Evolutionary conservation across 225 moss, liverwort and hornwort species (phyloP), one percentile per base, ranked within the genome.

Genomic region (Pseudoscleropodium purum): DNA sequence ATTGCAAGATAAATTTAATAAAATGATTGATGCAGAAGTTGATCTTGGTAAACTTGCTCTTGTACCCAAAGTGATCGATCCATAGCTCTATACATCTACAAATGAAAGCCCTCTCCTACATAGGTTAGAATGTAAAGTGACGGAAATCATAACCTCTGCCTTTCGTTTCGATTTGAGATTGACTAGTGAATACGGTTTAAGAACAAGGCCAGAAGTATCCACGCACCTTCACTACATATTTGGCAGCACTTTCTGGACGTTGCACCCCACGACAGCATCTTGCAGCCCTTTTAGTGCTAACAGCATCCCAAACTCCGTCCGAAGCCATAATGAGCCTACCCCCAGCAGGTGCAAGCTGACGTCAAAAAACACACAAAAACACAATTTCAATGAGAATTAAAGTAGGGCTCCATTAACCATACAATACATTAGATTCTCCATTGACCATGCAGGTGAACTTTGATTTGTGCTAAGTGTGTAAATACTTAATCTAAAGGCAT

Each of bases 251-350:
- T 79, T 95, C 95, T 61, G 96, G 91, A 49, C 92, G 86, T 70
- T 83, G 85, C 82, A 95, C 77, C 26, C 96, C 95, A 88, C 87
- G 93, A 88, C 94, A 96, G 67, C 95, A 95, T 82, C 84, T 93
- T 63, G 94, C 94, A 39, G 94, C 95, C 83, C 91, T 93, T 88
- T 74, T 92, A 15, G 92, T 93, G 89, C 91, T 93, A 82, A 96
- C 63, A 52, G 95, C 94, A 88, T 95, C 95, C 95, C 96, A 96
- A 20, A 96, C 96, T 37, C 96, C 94, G 65, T 96, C 93, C 17
- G 96, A 96, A 23, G 96, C 96, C 45, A 96, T 89, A n/a, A 96
- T 91, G 27, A 96, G 92, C 74, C 96, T 90, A 49, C 90, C 96
- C 66, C 96, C 96, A 61, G 90, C 89, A 85, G 90, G 81, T 37